Percentiles rank a stretch among this genome's conserved stretches.
phyloP scores from a whole-genome alignment of 2,329 filamentous ascomycete species.

The Aspergillus unguis region DNA sequence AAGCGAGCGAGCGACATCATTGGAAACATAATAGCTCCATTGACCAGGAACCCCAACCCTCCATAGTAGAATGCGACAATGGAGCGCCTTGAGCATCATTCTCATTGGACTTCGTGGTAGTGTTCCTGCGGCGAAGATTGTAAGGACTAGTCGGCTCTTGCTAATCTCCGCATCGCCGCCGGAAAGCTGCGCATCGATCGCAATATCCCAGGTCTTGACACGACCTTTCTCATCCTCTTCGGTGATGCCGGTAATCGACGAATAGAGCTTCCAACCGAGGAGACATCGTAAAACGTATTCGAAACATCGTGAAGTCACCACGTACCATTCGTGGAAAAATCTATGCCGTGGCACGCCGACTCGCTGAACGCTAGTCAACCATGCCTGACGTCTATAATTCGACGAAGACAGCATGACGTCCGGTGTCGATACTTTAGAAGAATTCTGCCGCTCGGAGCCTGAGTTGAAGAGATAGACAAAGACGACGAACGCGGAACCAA shows the following conservation, averaged over 20 bases:
- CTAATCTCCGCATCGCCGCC: constrained; percentile 88
- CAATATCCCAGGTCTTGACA: constrained; percentile 89
- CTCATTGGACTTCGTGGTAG: constrained; percentile 77
- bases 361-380: constrained; percentile 88
- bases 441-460: constrained; percentile 54
- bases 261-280: constrained; percentile 73
- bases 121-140: constrained; percentile 81
- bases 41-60: constrained; percentile 66
- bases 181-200: constrained; percentile 85
- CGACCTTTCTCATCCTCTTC: constrained; percentile 82
- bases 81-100: constrained; percentile 87
- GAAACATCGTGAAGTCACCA: constrained; percentile 72
- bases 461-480: constrained; percentile 56
- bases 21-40: constrained; percentile 61
- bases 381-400: constrained; percentile 81
- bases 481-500: constrained; percentile 55
- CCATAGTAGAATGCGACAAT: constrained; percentile 87
- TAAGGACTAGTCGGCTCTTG: constrained; percentile 79
- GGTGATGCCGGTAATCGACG: constrained; percentile 73
- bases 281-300: constrained; percentile 78
- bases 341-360: constrained; percentile 87
- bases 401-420: constrained; percentile 61
- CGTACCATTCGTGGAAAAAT: constrained; percentile 79
- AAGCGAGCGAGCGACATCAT: constrained; percentile 68
- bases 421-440: constrained; percentile 32